Evolutionary conservation across 2,329 filamentous ascomycete species (phyloP).

Genomic region (Alternaria brassicicola): DNA sequence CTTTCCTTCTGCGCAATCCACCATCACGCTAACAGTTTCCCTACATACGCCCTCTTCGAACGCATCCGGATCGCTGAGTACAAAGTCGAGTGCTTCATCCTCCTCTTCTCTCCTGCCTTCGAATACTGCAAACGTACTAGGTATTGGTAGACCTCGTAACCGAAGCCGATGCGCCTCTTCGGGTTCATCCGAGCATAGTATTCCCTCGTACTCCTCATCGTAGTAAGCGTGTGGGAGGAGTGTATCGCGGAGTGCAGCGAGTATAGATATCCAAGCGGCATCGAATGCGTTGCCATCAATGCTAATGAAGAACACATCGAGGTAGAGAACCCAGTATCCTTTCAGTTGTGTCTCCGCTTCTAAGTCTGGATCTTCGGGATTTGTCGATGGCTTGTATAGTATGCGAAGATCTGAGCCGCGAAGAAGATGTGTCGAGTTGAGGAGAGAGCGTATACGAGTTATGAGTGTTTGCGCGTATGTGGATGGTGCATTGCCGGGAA

Average conservation of each 20-base stretch:
- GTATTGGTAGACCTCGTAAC: constrained; percentile 72
- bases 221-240: constrained; percentile 79
- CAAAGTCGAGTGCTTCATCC: constrained; percentile 61
- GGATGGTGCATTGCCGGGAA: constrained; percentile 82
- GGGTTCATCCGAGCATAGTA: constrained; percentile 73
- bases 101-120: constrained; percentile 53
- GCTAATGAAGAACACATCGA: constrained; percentile 93
- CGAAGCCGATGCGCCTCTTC: constrained; percentile 62
- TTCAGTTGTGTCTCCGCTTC: constrained; percentile 64
- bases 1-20: constrained; percentile 67
- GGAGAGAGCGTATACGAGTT: constrained; percentile 75
- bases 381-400: constrained; percentile 62
- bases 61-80: constrained; percentile 85
- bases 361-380: constrained; percentile 55
- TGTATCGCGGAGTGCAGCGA: constrained; percentile 81
- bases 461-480: constrained; percentile 83
- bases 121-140: constrained; percentile 81
- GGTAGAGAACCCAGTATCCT: constrained; percentile 93
- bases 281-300: constrained; percentile 93
- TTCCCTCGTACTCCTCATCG: constrained; percentile 79
- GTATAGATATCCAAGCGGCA: constrained; percentile 81
- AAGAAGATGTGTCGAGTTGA: constrained; percentile 74
- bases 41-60: constrained; percentile 86
- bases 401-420: constrained; percentile 73
- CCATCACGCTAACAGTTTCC: constrained; percentile 81